Conservation (phyloP, 148 eudicot species). For the Silene conica region DNA sequence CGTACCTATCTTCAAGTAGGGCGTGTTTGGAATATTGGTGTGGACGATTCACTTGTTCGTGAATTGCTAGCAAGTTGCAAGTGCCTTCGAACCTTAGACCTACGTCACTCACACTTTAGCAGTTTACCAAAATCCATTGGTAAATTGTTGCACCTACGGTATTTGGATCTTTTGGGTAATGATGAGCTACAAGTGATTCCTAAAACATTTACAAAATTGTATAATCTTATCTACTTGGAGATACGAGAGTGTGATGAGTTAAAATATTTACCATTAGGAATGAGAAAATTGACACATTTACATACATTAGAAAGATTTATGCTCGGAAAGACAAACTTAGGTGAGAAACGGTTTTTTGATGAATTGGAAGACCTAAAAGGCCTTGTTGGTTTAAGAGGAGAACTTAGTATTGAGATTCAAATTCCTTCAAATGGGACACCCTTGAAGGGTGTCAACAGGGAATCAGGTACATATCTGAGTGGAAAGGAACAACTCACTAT, state of each 20-base stretch:
- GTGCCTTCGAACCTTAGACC: not conserved
- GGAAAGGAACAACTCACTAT: not conserved
- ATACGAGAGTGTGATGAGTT: not conserved
- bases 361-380: not conserved
- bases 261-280: not conserved
- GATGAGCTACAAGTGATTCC: not conserved
- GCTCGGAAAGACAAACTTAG: not conserved
- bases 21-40: not conserved
- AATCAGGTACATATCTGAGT: too few relatives aligned
- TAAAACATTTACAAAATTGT: not conserved
- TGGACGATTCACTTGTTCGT: not conserved
- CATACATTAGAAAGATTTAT: not conserved
- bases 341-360: not conserved
- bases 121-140: not conserved
- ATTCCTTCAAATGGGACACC: not conserved
- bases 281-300: not conserved
- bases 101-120: not conserved
- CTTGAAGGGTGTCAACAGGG: not conserved
- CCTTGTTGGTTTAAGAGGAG: not conserved
- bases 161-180: not conserved
- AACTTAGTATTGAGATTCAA: not conserved
- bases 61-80: not conserved
- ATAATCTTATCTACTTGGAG: not conserved
- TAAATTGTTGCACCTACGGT: constrained; percentile 10
- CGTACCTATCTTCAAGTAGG: constrained; percentile 14